A percentile compares a stretch with the other conserved stretches of the same genome.
Conservation (phyloP, 192 early-diverging fungal genomes). For the Podochytrium sp. region DNA sequence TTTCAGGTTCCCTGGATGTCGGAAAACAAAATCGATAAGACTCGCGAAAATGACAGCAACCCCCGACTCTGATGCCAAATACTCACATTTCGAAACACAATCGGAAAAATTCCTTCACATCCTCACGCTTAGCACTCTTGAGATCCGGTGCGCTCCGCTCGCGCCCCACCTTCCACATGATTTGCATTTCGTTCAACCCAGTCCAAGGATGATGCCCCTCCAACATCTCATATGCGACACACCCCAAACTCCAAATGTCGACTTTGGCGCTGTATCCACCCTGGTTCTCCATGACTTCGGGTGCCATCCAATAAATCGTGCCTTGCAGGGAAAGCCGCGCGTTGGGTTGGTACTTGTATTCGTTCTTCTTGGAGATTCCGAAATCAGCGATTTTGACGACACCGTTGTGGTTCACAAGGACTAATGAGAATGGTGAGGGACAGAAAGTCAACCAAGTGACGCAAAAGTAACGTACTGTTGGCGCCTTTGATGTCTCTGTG, state of each 20-base stretch:
- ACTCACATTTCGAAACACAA: constrained; percentile 77
- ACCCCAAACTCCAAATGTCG: constrained; percentile 76
- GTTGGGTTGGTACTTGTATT: constrained; percentile 53
- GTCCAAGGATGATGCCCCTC: constrained; percentile 89
- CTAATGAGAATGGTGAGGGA: constrained; percentile 20
- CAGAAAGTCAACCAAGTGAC: neutral
- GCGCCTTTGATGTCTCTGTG: constrained; percentile 99
- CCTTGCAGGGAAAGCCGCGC: constrained; percentile 83
- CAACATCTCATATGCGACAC: constrained; percentile 98
- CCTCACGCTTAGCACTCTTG: constrained; percentile 6
- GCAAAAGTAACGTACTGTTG: constrained; percentile 55
- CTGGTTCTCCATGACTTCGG: constrained; percentile 93
- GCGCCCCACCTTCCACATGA: constrained; percentile 75
- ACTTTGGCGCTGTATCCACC: constrained; percentile 87
- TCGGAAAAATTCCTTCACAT: constrained; percentile 67
- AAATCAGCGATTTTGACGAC: constrained; percentile 98
- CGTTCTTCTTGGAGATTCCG: constrained; percentile 94
- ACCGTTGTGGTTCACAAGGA: constrained; percentile 85
- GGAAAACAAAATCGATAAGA: neutral
- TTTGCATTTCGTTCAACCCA: constrained; percentile 58
- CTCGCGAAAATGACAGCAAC: neutral
- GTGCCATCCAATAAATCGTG: constrained; percentile 99
- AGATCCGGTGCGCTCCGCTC: constrained; percentile 83
- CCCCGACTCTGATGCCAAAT: neutral
- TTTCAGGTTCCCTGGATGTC: constrained; percentile 65